Conservation (phyloP, 441 rosid species). For the Populus hybrid region DNA sequence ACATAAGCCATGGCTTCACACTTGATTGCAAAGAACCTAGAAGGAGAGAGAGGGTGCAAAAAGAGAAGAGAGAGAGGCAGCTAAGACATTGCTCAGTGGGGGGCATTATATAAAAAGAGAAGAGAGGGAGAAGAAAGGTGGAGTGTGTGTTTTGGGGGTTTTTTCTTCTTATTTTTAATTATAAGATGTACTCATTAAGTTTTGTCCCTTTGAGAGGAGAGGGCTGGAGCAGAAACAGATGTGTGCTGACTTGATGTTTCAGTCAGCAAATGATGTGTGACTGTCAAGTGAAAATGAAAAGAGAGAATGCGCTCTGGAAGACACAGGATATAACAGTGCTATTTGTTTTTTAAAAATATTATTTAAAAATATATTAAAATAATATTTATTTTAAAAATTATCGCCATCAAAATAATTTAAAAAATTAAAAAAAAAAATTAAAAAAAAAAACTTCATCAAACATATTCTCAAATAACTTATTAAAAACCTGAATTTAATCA, state of each 20-base stretch:
- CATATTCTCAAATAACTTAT: too few species aligned
- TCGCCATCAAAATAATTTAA: too few species aligned
- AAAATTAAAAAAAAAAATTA: too few species aligned
- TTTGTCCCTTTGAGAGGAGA: constrained; percentile 1
- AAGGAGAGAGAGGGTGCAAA: constrained; percentile 7
- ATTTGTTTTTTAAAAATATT: not conserved
- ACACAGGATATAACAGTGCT: constrained; percentile 14
- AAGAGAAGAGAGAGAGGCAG: constrained; percentile 7
- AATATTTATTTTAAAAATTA: not conserved
- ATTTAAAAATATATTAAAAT: constrained; percentile 11
- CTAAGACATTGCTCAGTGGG: constrained; percentile 4
- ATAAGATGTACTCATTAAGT: not conserved
- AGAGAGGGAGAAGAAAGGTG: not conserved
- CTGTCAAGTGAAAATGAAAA: constrained; percentile 27
- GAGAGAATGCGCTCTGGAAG: constrained; percentile 26
- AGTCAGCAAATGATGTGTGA: constrained; percentile 24
- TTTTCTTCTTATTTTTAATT: not conserved
- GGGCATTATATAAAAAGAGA: constrained; percentile 26
- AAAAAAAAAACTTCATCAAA: too few species aligned
- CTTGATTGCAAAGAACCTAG: constrained; percentile 19
- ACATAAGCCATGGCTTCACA: constrained; percentile 29
- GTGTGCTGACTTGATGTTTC: constrained; percentile 18
- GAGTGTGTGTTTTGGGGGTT: not conserved
- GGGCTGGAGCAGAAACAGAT: constrained; percentile 25
- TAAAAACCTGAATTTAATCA: not conserved